Evolutionary conservation across 495 filamentous ascomycete species (phyloP), one percentile per base, ranked within the genome.

Genomic region (Tetracladium marchalianum): DNA sequence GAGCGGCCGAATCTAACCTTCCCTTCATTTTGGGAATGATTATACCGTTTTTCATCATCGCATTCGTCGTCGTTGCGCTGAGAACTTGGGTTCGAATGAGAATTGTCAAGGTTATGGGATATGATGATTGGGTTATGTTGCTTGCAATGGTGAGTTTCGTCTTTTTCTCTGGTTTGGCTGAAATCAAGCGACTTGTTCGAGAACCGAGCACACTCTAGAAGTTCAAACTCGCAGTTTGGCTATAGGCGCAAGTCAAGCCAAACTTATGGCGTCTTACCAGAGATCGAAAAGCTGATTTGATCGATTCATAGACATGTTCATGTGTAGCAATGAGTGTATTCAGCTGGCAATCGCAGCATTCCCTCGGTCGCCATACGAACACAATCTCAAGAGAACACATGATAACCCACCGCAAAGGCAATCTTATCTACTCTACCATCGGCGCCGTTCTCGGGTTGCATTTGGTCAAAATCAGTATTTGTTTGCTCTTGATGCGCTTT

Each of bases 81-180:
- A 22, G 65, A 22, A 55, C 65, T 35, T 68, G 64, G 49, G 62
- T 61, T 15, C 50, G 64, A 31, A 49, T 53, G 11, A 39, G 60
- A 7, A 50, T 68, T 12, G 51, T 62, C 38, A 60, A 65, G 12
- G 56, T 58, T 15, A 58, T 63, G 34, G 65, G 64, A 9, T 54
- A 50, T 34, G 65, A 68, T 50, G 65, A 80, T 52, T 71, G 66
- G 38, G 19, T 51, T 5, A 62, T 72, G 33, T 72, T 76, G 57
- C 54, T 60, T 1, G 62, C 72, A 19, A 44, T 22, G 39, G 47
- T 51, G 40, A 40, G 43, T 22, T 15, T 27, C n/a, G 15, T 17
- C 12, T 31, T 15, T 43, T 35, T 38, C 6, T 19, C 16, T 43
- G 15, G 17, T 39, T 43, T 27, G 2, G 15, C 18, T 19, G 13